Evolutionary conservation across 2,329 filamentous ascomycete genomes (phyloP).

Genomic region (Arthroderma uncinatum): DNA sequence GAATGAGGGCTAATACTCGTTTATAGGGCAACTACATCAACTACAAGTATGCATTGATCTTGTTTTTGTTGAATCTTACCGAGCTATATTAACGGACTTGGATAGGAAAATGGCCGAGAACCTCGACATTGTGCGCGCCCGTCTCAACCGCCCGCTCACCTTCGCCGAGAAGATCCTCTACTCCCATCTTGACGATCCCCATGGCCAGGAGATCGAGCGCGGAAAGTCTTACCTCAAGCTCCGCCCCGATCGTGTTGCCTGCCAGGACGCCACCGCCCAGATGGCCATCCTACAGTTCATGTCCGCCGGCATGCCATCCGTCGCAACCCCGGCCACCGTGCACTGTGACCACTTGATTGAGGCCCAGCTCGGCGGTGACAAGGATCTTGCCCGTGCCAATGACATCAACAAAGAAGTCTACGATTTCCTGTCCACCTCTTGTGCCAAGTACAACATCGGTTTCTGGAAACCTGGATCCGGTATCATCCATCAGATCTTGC

Average conservation of each 20-base stretch:
- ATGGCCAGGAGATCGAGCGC: slow-evolving; percentile 91
- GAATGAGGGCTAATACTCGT: not conserved
- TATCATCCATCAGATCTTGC: slow-evolving; percentile 97
- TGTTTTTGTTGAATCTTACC: not conserved
- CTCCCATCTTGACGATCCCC: slow-evolving; percentile 94
- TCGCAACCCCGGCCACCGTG: slow-evolving; percentile 88
- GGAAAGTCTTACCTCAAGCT: slow-evolving; percentile 93
- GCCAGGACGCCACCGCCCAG: slow-evolving; percentile 98
- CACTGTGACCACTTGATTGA: slow-evolving; percentile 99
- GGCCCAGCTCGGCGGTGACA: slow-evolving; percentile 81
- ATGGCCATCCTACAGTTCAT: slow-evolving; percentile 99
- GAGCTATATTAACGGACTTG: not conserved
- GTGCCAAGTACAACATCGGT: slow-evolving; percentile 99
- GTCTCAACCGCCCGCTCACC: slow-evolving; percentile 86
- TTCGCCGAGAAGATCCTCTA: slow-evolving; percentile 98
- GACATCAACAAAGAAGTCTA: slow-evolving; percentile 99
- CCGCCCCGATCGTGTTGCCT: slow-evolving; percentile 92
- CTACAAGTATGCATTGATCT: slow-evolving; percentile 50
- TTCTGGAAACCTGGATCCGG: slow-evolving; percentile 98
- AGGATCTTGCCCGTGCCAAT: slow-evolving; percentile 85
- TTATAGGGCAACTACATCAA: slow-evolving; percentile 79
- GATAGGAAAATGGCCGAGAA: slow-evolving; percentile 96
- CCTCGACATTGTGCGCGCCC: slow-evolving; percentile 74
- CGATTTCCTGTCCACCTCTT: slow-evolving; percentile 86
- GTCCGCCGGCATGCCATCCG: slow-evolving; percentile 91